phyloP scores from a whole-genome alignment of 306 rosid genomes.

The Dalbergia cultrata region DNA sequence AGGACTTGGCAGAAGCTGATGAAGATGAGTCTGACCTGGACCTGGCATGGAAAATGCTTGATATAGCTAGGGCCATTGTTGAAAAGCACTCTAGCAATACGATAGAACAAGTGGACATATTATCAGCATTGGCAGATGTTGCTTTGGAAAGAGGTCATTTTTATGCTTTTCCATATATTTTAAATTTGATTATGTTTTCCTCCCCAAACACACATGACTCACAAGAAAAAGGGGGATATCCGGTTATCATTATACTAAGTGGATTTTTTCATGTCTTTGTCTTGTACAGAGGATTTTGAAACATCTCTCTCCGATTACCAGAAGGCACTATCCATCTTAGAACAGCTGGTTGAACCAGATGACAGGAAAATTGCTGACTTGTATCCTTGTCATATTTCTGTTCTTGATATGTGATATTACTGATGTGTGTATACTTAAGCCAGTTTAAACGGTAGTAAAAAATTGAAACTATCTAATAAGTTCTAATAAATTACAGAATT shows the following conservation, averaged over 20 bases:
- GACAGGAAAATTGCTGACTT: constrained; percentile 84
- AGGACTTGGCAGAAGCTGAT: constrained; percentile 84
- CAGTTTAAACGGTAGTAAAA: constrained; percentile 19
- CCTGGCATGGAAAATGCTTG: constrained; percentile 99
- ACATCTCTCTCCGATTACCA: constrained; percentile 86
- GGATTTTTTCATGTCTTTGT: constrained; percentile 41
- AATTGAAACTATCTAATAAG: constrained; percentile 1
- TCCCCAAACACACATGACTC: not conserved
- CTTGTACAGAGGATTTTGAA: constrained; percentile 88
- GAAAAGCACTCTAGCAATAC: constrained; percentile 81
- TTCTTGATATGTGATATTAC: constrained; percentile 35
- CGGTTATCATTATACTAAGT: constrained; percentile 34
- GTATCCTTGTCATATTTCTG: constrained; percentile 72
- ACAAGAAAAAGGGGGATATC: not conserved
- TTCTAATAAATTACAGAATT: constrained; percentile 35
- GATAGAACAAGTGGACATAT: constrained; percentile 90
- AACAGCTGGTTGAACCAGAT: constrained; percentile 86
- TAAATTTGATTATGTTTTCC: not conserved
- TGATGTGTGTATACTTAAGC: constrained; percentile 25
- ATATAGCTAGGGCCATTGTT: constrained; percentile 93
- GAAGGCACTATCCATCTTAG: constrained; percentile 84
- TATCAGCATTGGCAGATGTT: constrained; percentile 93
- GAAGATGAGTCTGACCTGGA: constrained; percentile 96
- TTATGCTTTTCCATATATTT: constrained; percentile 24
- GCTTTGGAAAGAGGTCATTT: constrained; percentile 89